phyloP scores from a whole-genome alignment of 441 rosid species.

The Erysimum cheiri region DNA sequence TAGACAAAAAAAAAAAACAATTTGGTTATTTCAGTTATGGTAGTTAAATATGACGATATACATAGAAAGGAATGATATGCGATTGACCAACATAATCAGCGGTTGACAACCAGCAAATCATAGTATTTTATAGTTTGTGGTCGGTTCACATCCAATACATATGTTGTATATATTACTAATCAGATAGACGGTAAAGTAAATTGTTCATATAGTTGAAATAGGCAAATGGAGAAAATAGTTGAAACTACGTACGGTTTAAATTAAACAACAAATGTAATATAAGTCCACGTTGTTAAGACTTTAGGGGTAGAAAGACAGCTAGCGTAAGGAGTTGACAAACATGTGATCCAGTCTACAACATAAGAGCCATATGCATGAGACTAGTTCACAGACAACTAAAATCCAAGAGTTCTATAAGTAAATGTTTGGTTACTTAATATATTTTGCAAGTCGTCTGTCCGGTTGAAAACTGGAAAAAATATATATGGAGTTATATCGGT shows the following conservation, averaged over 20 bases:
- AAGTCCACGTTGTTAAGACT: not conserved
- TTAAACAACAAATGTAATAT: not conserved
- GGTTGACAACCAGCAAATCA: no score
- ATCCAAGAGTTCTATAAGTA: slow-evolving; percentile 23
- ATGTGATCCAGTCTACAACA: slow-evolving; percentile 24
- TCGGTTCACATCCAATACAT: not conserved
- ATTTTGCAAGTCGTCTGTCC: not conserved
- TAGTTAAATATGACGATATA: not conserved
- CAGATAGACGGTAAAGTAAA: not conserved
- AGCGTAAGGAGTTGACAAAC: slow-evolving; percentile 15
- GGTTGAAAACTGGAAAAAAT: not conserved
- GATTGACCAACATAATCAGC: not conserved
- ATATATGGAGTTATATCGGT: not conserved
- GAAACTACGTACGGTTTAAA: not conserved
- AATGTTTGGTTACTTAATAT: slow-evolving; percentile 9
- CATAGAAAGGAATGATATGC: not conserved
- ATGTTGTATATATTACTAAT: not conserved
- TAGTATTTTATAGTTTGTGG: no score
- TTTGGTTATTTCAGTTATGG: not conserved
- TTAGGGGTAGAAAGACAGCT: slow-evolving; percentile 10
- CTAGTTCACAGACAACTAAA: slow-evolving; percentile 36
- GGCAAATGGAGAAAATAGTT: not conserved
- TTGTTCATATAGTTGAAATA: not conserved
- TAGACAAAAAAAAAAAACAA: no score
- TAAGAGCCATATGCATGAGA: slow-evolving; percentile 14